Conservation (phyloP, 176 grass and related monocot species). For the Musa itinerans region DNA sequence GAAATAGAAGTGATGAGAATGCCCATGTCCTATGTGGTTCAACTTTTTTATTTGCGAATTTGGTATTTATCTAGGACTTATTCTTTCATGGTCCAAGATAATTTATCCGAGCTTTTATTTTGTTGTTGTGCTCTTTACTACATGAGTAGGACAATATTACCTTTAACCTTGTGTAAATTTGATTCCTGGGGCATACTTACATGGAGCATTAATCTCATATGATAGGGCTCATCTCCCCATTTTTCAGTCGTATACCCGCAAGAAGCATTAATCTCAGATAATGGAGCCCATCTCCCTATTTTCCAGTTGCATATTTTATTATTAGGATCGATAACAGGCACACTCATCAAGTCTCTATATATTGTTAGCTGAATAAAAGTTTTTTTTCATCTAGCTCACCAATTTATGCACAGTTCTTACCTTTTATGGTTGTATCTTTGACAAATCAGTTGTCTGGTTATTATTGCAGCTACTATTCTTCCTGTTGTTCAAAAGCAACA, state of each 20-base stretch:
- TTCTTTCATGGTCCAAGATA: too few species aligned
- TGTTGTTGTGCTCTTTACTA: background rate
- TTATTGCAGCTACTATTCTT: conserved; percentile 67
- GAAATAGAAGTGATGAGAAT: background rate
- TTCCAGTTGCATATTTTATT: background rate
- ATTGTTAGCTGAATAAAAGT: background rate
- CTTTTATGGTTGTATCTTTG: background rate
- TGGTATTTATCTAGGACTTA: background rate
- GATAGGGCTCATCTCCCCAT: too few species aligned
- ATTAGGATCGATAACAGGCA: background rate
- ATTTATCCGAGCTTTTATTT: background rate
- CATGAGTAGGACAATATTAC: too few species aligned
- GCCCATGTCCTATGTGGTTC: background rate
- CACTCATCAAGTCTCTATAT: background rate
- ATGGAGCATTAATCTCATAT: too few species aligned
- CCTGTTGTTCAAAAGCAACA: conserved; percentile 99
- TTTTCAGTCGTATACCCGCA: too few species aligned
- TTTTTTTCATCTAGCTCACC: background rate
- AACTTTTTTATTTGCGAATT: background rate
- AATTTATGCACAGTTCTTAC: background rate
- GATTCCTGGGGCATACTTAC: background rate
- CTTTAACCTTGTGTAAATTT: background rate
- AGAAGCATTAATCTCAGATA: too few species aligned
- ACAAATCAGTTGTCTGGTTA: conserved; percentile 12
- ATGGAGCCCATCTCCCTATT: too few species aligned